Conservation (phyloP, 345 rosid species). For the Heritiera littoralis region DNA sequence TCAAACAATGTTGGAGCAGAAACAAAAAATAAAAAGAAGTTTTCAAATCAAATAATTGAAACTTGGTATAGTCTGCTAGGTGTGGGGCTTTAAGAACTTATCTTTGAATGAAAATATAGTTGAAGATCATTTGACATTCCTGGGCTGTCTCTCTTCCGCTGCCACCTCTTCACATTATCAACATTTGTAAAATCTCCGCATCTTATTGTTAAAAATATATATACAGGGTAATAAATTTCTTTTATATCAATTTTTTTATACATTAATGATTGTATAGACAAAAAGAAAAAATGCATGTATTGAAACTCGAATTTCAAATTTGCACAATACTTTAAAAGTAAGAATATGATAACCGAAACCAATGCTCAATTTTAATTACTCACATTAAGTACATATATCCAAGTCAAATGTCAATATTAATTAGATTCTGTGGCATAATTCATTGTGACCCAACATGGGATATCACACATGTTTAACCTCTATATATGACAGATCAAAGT, state of each 20-base stretch:
- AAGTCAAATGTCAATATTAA: neutral
- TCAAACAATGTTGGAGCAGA: neutral
- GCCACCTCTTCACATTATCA: neutral
- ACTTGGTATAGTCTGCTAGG: neutral
- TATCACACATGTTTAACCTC: too few species aligned
- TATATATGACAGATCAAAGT: too few species aligned
- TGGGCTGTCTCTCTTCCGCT: neutral
- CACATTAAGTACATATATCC: too few species aligned
- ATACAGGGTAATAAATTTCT: too few species aligned
- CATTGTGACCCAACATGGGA: too few species aligned
- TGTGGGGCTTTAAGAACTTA: neutral
- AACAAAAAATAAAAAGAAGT: neutral
- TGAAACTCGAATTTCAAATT: too few species aligned
- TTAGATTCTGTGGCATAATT: too few species aligned
- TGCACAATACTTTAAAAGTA: too few species aligned
- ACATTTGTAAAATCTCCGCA: neutral
- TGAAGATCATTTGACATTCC: neutral
- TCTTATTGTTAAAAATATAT: too few species aligned
- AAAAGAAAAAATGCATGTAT: too few species aligned
- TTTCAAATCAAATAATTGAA: conserved; percentile 4
- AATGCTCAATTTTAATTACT: too few species aligned
- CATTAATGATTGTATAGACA: neutral
- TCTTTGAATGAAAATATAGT: conserved; percentile 13
- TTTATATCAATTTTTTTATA: neutral
- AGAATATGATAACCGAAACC: too few species aligned